A percentile compares a stretch with the other conserved stretches of the same genome.
phyloP scores from a whole-genome alignment of 2,329 filamentous ascomycete species.

The Harringtonia lauricola region DNA sequence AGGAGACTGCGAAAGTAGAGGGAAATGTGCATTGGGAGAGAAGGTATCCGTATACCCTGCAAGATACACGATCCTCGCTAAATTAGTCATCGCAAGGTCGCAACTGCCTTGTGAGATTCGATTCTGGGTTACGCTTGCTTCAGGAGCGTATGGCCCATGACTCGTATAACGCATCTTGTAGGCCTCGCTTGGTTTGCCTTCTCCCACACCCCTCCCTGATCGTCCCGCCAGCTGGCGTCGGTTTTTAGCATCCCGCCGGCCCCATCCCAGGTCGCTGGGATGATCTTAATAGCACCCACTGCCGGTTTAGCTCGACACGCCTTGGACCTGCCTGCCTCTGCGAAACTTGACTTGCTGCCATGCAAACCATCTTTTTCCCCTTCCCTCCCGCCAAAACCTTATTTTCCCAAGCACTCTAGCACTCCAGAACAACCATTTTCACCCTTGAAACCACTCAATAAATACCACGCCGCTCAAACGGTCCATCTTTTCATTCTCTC shows the following conservation, averaged over 20 bases:
- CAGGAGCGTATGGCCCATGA: too few relatives aligned
- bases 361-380: neutral
- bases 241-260: slow-evolving; percentile 8
- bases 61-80: too few relatives aligned
- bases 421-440: neutral
- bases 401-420: neutral
- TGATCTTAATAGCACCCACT: slow-evolving; percentile 5
- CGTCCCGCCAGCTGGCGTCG: slow-evolving; percentile 8
- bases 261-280: slow-evolving; percentile 9
- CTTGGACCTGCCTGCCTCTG: neutral
- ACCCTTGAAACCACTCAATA: neutral
- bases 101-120: neutral
- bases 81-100: neutral
- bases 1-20: too few relatives aligned
- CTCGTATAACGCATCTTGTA: neutral
- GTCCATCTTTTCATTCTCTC: neutral
- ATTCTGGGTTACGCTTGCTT: neutral
- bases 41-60: too few relatives aligned
- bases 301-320: neutral
- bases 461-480: neutral
- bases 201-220: slow-evolving; percentile 5
- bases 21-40: too few relatives aligned
- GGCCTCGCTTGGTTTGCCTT: neutral
- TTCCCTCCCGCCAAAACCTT: neutral
- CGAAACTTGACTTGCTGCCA: neutral